A percentile compares a stretch with the other conserved stretches of the same genome.
Evolutionary conservation across 495 filamentous ascomycete genomes (phyloP).

Genomic region (Parachaetomium inaequale): DNA sequence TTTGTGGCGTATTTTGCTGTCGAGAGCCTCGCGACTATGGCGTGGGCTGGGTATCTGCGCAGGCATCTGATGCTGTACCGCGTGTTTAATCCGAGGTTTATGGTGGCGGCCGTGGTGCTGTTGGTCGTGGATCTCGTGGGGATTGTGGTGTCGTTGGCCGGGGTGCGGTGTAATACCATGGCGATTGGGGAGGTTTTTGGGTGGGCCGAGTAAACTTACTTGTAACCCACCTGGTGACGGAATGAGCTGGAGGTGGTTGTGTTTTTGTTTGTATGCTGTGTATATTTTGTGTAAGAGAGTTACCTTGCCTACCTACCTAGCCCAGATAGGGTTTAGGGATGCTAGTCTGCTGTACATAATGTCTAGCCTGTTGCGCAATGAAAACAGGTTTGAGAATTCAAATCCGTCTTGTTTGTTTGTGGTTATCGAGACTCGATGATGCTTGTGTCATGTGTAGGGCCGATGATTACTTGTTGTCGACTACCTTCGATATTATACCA

Average conservation of each 20-base stretch:
- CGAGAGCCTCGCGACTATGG: conserved; percentile 75
- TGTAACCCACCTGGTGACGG: too few relatives aligned
- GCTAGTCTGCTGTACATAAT: too few relatives aligned
- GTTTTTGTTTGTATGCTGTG: neutral
- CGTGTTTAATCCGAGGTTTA: conserved; percentile 88
- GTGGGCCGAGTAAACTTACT: conserved; percentile 57
- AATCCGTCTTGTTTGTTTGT: too few relatives aligned
- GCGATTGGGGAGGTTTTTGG: conserved; percentile 90
- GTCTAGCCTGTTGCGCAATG: too few relatives aligned
- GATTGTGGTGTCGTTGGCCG: conserved; percentile 63
- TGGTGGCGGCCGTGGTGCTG: conserved; percentile 72
- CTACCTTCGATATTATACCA: too few relatives aligned
- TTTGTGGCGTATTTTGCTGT: conserved; percentile 78
- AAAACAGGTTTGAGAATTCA: too few relatives aligned
- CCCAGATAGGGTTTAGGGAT: too few relatives aligned
- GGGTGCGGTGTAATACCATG: conserved; percentile 65
- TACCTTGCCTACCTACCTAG: too few relatives aligned
- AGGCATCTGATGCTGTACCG: conserved; percentile 95
- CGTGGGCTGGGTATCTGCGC: conserved; percentile 81
- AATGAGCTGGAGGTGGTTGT: neutral
- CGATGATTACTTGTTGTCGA: too few relatives aligned
- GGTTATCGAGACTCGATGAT: too few relatives aligned
- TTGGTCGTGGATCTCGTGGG: conserved; percentile 73
- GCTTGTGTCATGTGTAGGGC: too few relatives aligned
- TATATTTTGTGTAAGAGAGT: neutral